These are phyloP conservation scores for Orbilia ellipsospora DNA, from an alignment of 2,329 filamentous ascomycete species.

Conservation along the genomic window DNA sequence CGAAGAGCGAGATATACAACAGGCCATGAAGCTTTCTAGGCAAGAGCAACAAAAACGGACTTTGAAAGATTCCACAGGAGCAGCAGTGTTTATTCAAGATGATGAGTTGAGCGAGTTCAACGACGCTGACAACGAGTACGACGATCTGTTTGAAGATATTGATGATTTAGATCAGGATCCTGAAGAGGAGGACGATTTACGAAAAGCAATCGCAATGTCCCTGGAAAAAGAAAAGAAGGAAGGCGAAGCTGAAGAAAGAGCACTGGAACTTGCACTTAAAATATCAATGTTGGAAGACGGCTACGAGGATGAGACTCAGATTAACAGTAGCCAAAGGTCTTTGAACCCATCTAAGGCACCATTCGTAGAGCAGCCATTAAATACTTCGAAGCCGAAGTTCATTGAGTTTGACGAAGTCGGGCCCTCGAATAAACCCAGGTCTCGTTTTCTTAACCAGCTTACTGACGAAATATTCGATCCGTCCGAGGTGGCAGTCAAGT, in stretches of 20 bases:
- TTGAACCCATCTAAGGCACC: background rate
- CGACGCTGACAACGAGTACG: constrained; percentile 64
- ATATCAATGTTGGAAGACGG: constrained; percentile 36
- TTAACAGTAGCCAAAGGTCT: background rate
- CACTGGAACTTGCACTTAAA: constrained; percentile 36
- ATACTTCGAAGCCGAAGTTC: constrained; percentile 32
- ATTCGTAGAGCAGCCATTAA: constrained; percentile 15
- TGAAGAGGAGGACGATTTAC: constrained; percentile 66
- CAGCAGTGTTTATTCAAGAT: constrained; percentile 54
- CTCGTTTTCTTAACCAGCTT: background rate
- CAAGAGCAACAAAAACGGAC: constrained; percentile 56
- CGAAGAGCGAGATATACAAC: constrained; percentile 66
- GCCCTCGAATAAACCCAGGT: background rate
- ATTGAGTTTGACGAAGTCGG: constrained; percentile 29
- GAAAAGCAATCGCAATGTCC: constrained; percentile 63
- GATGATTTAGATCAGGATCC: constrained; percentile 76
- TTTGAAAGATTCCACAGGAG: constrained; percentile 55
- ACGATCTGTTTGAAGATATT: constrained; percentile 78
- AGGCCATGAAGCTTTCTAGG: constrained; percentile 68
- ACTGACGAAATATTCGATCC: background rate
- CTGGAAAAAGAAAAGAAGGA: constrained; percentile 70
- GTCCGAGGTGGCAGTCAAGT: background rate
- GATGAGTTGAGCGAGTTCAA: constrained; percentile 58
- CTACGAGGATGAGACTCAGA: constrained; percentile 1
- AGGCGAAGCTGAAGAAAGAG: constrained; percentile 66